Conservation (phyloP, 2,329 filamentous ascomycete genomes). For the Ilyonectria robusta region DNA sequence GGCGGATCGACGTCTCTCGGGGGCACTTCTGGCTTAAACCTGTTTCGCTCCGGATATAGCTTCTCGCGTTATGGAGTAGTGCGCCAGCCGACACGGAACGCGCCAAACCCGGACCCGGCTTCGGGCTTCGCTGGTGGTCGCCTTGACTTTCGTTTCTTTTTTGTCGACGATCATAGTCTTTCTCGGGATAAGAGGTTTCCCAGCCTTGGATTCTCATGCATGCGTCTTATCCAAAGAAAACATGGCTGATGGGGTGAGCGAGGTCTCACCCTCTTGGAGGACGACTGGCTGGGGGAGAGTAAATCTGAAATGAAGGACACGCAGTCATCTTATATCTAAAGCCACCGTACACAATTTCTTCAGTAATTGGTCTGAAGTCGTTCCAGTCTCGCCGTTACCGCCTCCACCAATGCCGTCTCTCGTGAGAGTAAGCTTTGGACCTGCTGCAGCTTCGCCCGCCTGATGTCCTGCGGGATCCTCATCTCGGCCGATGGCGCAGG, state of each 20-base stretch:
- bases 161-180: background rate
- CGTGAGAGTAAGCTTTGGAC: constrained; percentile 75
- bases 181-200: background rate
- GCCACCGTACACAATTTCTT: constrained; percentile 45
- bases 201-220: background rate
- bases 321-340: constrained; percentile 24
- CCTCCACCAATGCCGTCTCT: constrained; percentile 78
- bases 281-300: constrained; percentile 14
- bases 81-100: background rate
- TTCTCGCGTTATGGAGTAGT: background rate
- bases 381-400: constrained; percentile 73
- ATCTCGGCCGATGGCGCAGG: constrained; percentile 55
- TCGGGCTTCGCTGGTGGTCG: background rate
- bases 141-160: background rate
- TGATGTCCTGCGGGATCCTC: constrained; percentile 71
- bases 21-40: background rate
- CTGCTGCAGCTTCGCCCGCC: constrained; percentile 74
- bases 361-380: constrained; percentile 59
- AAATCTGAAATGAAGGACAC: background rate
- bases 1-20: background rate
- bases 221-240: background rate
- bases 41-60: background rate
- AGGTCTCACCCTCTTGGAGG: background rate
- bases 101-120: background rate
- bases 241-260: background rate